phyloP scores from a whole-genome alignment of 75 land plant species.

The Azolla pinnata region DNA sequence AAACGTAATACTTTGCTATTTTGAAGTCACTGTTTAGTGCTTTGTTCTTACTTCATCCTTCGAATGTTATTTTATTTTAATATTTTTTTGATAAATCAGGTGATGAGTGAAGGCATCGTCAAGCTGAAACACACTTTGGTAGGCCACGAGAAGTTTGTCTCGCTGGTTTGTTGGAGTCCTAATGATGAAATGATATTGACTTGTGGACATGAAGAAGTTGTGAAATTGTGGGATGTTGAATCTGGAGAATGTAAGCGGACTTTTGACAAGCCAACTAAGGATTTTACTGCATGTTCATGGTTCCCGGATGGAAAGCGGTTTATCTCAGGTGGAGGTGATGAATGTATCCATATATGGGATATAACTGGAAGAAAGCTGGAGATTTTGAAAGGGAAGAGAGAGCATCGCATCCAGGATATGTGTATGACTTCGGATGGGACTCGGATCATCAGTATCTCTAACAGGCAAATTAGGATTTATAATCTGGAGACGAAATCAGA shows the following conservation, averaged over 20 bases:
- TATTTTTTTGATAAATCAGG: no score
- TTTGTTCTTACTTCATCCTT: no score
- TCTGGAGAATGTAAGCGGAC: constrained; percentile 41
- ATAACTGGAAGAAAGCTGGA: constrained; percentile 35
- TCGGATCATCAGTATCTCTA: constrained; percentile 35
- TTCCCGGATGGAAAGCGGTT: constrained; percentile 37
- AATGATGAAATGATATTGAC: constrained; percentile 74
- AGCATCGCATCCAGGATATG: constrained; percentile 44
- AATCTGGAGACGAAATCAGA: constrained; percentile 28
- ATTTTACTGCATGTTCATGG: constrained; percentile 52
- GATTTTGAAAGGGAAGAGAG: constrained; percentile 40
- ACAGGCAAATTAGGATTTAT: constrained; percentile 30
- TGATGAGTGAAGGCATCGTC: constrained; percentile 33
- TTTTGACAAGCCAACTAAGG: constrained; percentile 15
- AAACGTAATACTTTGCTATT: no score
- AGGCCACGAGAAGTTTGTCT: constrained; percentile 67
- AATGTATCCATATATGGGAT: constrained; percentile 41
- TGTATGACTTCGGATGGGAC: constrained; percentile 45
- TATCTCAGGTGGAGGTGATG: constrained; percentile 39
- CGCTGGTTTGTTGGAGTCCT: constrained; percentile 77
- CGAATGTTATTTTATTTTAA: no score
- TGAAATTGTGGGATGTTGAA: constrained; percentile 51
- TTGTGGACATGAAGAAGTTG: constrained; percentile 54
- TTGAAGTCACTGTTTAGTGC: no score
- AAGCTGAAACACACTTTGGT: constrained; percentile 41